Percentiles rank a stretch among this genome's conserved stretches.
Evolutionary conservation across 768 basidiomycete species (phyloP).

Genomic region (Mycena indigotica): DNA sequence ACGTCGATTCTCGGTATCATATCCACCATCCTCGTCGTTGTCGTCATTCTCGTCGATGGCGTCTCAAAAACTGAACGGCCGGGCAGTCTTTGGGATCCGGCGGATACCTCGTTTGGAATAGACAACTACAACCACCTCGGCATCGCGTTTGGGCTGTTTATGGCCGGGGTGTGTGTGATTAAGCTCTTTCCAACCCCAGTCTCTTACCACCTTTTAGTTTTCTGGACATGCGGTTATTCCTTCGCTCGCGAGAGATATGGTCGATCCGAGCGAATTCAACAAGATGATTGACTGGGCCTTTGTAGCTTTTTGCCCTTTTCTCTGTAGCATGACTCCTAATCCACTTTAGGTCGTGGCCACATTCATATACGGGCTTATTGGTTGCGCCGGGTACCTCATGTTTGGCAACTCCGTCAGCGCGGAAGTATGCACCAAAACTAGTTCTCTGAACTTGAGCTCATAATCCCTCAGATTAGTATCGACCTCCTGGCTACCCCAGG

Average conservation of each 20-base stretch:
- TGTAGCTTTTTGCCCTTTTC: constrained; percentile 43
- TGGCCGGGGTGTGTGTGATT: constrained; percentile 75
- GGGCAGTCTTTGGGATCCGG: constrained; percentile 81
- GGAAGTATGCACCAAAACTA: constrained; percentile 54
- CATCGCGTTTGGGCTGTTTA: constrained; percentile 84
- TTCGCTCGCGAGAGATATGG: constrained; percentile 88
- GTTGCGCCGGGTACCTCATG: constrained; percentile 89
- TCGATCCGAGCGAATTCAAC: constrained; percentile 77
- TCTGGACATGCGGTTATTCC: constrained; percentile 94
- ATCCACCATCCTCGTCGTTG: constrained; percentile 73
- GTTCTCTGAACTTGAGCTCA: not conserved
- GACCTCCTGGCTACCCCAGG: constrained; percentile 75
- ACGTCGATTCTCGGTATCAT: constrained; percentile 85
- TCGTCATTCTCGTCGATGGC: constrained; percentile 84
- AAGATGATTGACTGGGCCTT: constrained; percentile 88
- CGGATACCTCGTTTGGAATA: constrained; percentile 63
- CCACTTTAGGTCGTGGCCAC: constrained; percentile 68
- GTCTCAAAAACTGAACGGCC: constrained; percentile 70
- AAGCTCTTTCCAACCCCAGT: not conserved
- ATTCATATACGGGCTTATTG: constrained; percentile 64
- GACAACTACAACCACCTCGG: constrained; percentile 63
- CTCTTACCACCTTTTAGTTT: constrained; percentile 50
- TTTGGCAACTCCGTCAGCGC: constrained; percentile 80
- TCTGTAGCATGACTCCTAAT: not conserved
- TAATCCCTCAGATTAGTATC: constrained; percentile 68